Base-by-base conservation (phyloP, 225 moss, liverwort and hornwort species). In the Bryum argenteum region DNA sequence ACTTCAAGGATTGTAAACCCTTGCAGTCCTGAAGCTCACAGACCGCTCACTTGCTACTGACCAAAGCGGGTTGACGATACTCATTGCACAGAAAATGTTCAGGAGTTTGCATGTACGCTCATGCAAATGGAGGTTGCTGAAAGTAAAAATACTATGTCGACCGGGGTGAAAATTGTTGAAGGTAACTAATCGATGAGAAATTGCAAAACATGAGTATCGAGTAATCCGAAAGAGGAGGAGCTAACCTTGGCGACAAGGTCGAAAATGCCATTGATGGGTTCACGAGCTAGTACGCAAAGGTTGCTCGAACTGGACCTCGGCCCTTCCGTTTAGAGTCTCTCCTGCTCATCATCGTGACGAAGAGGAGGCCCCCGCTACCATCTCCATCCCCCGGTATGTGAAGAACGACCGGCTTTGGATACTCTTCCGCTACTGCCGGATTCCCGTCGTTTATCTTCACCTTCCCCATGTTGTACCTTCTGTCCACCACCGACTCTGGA, bases 321-420 rank as follows among this genome's bases (percentile, higher is more conserved):
- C n/a, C 82, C 63, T 77, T 73, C 54, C 67, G 70, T 3, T 37
- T 52, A 0, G 75, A 66, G 20, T 82, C 75, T 28, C 63, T 75
- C 41, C 75, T 62, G 61, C 78, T 78, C 78, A 79, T 70, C 54
- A 70, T 48, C 71, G 71, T 78, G 66, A 82, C 63, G 47, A 82
- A 78, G 1, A 83, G 63, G 13, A 83, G 66, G n/a, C 83, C 83
- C 83, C 83, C 13, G 83, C 65, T 8, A 72, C 76, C 79, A 83
- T 22, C 57, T 84, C 83, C 11, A 59, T 54, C 45, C 67, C 76
- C 17, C 80, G 80, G 53, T 80, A 18, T 8, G 77, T 66, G 71
- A 80, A 80, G 68, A 80, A 84, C 2, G 72, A 53, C 20, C 65
- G 54, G 66, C 54, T 39, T 61, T 72, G 79, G 68, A 57, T 47